Percentiles rank a stretch among this genome's conserved stretches.
Conservation (phyloP, 306 rosid species). For the Medicago arabica region DNA sequence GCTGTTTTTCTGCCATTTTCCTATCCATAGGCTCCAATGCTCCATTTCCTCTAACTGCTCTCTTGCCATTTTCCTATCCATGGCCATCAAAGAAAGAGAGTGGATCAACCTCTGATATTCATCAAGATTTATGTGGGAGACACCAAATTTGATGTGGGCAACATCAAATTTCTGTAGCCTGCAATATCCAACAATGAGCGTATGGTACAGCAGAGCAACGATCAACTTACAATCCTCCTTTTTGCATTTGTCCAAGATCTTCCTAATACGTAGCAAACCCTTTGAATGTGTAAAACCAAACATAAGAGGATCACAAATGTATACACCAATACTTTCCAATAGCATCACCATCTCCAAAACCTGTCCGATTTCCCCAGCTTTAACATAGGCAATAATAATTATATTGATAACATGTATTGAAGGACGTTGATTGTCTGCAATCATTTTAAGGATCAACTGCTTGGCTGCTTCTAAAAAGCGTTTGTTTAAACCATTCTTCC, state of each 20-base stretch:
- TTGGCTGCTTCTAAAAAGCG: background rate
- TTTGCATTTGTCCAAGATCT: background rate
- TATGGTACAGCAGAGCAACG: background rate
- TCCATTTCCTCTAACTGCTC: background rate
- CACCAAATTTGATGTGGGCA: background rate
- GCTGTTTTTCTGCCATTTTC: background rate
- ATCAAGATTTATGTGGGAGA: background rate
- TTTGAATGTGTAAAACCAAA: background rate
- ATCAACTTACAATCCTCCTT: background rate
- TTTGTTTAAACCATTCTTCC: background rate
- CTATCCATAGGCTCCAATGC: background rate
- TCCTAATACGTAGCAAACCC: background rate
- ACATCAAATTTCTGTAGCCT: background rate
- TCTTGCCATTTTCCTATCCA: background rate
- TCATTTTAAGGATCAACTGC: background rate
- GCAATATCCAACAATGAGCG: background rate
- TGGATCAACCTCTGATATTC: background rate
- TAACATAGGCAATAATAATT: background rate
- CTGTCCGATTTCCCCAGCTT: background rate
- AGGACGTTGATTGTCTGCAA: background rate
- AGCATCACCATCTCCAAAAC: slow-evolving; percentile 6
- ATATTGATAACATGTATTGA: background rate
- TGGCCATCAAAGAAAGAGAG: background rate
- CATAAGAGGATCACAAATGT: background rate
- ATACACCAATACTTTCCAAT: background rate